These are phyloP conservation scores for Saccharomyces hybrid DNA, from an alignment of 1,139 yeast species.

Conservation along the genomic window DNA sequence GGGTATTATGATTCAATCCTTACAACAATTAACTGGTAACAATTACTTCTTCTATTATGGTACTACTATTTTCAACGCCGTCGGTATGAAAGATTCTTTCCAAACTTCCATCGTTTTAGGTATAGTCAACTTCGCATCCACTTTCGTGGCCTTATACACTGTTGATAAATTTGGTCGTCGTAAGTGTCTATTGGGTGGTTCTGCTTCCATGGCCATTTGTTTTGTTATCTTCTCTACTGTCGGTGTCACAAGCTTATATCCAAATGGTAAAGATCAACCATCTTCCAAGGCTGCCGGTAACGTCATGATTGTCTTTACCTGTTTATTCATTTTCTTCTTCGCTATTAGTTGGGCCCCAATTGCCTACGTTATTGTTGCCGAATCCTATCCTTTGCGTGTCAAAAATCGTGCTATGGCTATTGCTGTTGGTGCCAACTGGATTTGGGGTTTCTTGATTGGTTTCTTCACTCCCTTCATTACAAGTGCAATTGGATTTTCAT, in stretches of 20 bases:
- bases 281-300: conserved; percentile 47
- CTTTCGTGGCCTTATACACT: conserved; percentile 54
- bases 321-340: conserved; percentile 67
- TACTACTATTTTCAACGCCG: conserved; percentile 64
- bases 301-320: conserved; percentile 68
- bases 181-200: conserved; percentile 50
- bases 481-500: conserved; percentile 30
- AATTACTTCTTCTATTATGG: conserved; percentile 74
- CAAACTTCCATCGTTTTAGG: conserved; percentile 67
- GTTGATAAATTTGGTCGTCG: conserved; percentile 66
- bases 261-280: conserved; percentile 46
- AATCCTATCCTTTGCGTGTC: conserved; percentile 66
- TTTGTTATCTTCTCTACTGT: conserved; percentile 56
- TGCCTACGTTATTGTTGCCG: conserved; percentile 61
- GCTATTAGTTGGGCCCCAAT: conserved; percentile 82
- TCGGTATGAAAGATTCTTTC: conserved; percentile 62
- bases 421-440: conserved; percentile 64
- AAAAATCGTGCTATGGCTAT: conserved; percentile 69
- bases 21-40: conserved; percentile 71
- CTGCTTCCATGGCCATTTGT: conserved; percentile 53
- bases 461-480: conserved; percentile 39
- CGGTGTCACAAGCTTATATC: conserved; percentile 54
- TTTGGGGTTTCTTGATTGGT: conserved; percentile 65
- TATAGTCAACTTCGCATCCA: conserved; percentile 64
- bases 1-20: conserved; percentile 55